phyloP scores from a whole-genome alignment of 1,139 yeast genomes.

The Geotrichum carabidarum region DNA sequence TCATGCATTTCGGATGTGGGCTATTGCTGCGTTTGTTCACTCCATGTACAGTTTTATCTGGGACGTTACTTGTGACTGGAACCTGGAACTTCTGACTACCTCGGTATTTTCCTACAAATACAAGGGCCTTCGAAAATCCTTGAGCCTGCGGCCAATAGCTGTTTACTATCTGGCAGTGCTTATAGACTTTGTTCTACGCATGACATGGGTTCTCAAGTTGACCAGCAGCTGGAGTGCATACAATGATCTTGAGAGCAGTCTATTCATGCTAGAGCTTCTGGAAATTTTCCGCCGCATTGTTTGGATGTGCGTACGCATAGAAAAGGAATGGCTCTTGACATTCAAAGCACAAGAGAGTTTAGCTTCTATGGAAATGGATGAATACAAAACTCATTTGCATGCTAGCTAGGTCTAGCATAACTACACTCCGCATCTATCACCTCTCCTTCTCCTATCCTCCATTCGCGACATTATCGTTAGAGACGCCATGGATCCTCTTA shows the following conservation, averaged over 20 bases:
- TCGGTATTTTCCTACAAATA: slow-evolving; percentile 17
- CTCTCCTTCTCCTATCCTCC: neutral
- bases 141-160: slow-evolving; percentile 24
- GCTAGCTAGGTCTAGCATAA: neutral
- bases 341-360: neutral
- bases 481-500: neutral
- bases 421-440: slow-evolving; percentile 2
- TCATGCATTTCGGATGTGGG: too few species aligned
- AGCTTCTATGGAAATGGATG: neutral
- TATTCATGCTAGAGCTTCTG: slow-evolving; percentile 58
- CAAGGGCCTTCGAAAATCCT: slow-evolving; percentile 19
- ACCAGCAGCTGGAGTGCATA: slow-evolving; percentile 33
- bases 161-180: slow-evolving; percentile 53
- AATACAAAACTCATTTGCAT: neutral
- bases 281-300: slow-evolving; percentile 81
- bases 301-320: slow-evolving; percentile 83
- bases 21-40: slow-evolving; percentile 53
- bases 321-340: slow-evolving; percentile 52
- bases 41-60: slow-evolving; percentile 76
- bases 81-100: slow-evolving; percentile 44
- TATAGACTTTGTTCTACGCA: slow-evolving; percentile 61
- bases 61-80: slow-evolving; percentile 92
- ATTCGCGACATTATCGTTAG: neutral
- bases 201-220: slow-evolving; percentile 64
- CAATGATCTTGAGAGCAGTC: slow-evolving; percentile 52